Conservation (phyloP, 2,329 filamentous ascomycete genomes). For the Neophaeococcomyces mojaviensis region DNA sequence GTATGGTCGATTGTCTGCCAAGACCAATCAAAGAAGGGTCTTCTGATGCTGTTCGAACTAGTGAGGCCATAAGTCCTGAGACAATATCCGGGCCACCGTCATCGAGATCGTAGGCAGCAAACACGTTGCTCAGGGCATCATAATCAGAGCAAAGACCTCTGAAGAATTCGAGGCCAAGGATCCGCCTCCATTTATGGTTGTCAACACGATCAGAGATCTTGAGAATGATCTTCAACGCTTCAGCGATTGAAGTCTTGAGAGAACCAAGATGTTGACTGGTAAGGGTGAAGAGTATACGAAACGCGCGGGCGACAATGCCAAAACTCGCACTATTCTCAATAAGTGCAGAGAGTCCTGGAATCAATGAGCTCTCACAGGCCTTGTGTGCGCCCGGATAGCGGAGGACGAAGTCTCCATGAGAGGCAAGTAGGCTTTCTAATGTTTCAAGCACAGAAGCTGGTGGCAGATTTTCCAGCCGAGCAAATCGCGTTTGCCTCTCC, state of each 20-base stretch:
- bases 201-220: slow-evolving; percentile 66
- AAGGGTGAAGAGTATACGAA: slow-evolving; percentile 4
- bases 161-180: slow-evolving; percentile 85
- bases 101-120: slow-evolving; percentile 66
- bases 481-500: slow-evolving; percentile 71
- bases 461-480: slow-evolving; percentile 69
- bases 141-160: slow-evolving; percentile 78
- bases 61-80: slow-evolving; percentile 72
- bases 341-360: slow-evolving; percentile 14
- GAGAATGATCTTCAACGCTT: slow-evolving; percentile 3
- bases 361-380: slow-evolving; percentile 59
- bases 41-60: slow-evolving; percentile 88
- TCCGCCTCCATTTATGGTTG: slow-evolving; percentile 73
- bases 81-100: slow-evolving; percentile 68
- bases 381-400: slow-evolving; percentile 73
- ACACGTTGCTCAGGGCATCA: slow-evolving; percentile 69
- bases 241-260: neutral
- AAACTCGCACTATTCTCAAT: slow-evolving; percentile 16
- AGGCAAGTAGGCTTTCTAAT: slow-evolving; percentile 81
- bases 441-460: slow-evolving; percentile 82
- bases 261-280: slow-evolving; percentile 4
- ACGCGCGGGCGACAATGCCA: slow-evolving; percentile 11
- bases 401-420: slow-evolving; percentile 73
- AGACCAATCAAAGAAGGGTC: slow-evolving; percentile 84
- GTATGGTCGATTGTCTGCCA: slow-evolving; percentile 78